Evolutionary conservation across 2,329 filamentous ascomycete genomes (phyloP).

Genomic region (Colletotrichum sp.): DNA sequence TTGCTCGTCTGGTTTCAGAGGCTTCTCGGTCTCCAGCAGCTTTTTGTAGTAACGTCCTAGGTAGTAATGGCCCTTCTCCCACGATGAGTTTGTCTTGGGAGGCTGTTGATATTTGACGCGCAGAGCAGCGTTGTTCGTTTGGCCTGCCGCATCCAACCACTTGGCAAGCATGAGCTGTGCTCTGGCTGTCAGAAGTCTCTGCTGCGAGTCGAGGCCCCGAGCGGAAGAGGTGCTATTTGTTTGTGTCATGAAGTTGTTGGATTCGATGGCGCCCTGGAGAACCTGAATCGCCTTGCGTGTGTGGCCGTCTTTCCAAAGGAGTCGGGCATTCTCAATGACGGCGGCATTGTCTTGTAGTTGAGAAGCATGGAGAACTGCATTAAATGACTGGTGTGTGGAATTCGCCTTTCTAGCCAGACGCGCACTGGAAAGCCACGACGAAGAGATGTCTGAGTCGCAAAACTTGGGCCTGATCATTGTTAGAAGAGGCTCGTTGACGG

Average conservation of each 20-base stretch:
- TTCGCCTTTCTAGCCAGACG: constrained; percentile 86
- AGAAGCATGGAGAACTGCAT: constrained; percentile 88
- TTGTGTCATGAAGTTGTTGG: constrained; percentile 72
- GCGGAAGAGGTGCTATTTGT: constrained; percentile 43
- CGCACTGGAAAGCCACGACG: constrained; percentile 85
- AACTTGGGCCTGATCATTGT: constrained; percentile 57
- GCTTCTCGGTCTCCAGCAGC: constrained; percentile 86
- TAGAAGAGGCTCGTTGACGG: neutral
- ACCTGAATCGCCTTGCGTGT: constrained; percentile 94
- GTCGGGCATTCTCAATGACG: constrained; percentile 90
- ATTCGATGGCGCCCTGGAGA: constrained; percentile 83
- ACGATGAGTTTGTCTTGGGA: constrained; percentile 70
- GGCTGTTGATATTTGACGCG: constrained; percentile 84
- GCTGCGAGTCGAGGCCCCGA: constrained; percentile 50
- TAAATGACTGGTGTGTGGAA: constrained; percentile 86
- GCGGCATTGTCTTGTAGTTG: constrained; percentile 84
- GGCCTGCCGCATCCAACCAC: constrained; percentile 95
- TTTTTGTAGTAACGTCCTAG: constrained; percentile 98
- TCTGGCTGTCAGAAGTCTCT: constrained; percentile 70
- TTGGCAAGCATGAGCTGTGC: constrained; percentile 91
- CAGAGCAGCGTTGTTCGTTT: constrained; percentile 83
- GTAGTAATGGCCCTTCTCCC: constrained; percentile 98
- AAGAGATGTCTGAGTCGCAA: constrained; percentile 75
- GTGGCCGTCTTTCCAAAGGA: constrained; percentile 92
- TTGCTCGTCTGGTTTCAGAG: constrained; percentile 77